Conservation (phyloP, 768 basidiomycete genomes). For the Boletus rubropictus region DNA sequence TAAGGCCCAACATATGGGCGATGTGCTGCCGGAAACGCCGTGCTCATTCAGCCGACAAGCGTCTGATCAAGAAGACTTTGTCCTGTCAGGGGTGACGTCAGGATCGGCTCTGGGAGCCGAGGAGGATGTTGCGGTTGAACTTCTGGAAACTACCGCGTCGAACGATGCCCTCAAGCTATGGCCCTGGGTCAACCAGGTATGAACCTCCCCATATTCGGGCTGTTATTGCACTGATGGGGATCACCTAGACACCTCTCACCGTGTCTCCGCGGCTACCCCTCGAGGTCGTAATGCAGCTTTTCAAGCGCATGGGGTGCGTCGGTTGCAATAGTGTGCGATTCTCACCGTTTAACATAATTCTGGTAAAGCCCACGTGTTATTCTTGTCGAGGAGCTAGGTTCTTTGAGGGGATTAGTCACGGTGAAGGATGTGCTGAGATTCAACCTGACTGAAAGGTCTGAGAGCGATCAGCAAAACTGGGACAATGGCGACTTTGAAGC, state of each 20-base stretch:
- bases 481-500: constrained; percentile 63
- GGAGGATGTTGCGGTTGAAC: constrained; percentile 61
- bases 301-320: constrained; percentile 94
- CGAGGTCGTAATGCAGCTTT: constrained; percentile 96
- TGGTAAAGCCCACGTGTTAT: constrained; percentile 84
- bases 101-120: constrained; percentile 54
- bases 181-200: constrained; percentile 94
- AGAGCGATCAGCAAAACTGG: constrained; percentile 46
- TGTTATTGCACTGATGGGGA: constrained; percentile 1
- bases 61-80: constrained; percentile 48
- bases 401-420: constrained; percentile 80
- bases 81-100: constrained; percentile 37
- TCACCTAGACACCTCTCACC: constrained; percentile 78
- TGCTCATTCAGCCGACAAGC: constrained; percentile 61
- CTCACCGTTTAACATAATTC: background rate
- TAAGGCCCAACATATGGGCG: constrained; percentile 58
- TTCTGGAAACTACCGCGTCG: constrained; percentile 55
- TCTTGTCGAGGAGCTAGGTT: constrained; percentile 82
- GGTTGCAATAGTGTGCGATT: background rate
- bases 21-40: constrained; percentile 55
- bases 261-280: constrained; percentile 88
- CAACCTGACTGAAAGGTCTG: constrained; percentile 55
- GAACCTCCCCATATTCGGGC: background rate
- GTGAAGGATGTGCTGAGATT: constrained; percentile 95
- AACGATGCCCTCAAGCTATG: constrained; percentile 62